phyloP scores from a whole-genome alignment of 192 early-diverging fungal genomes.

The Coemansia guatemalensis region DNA sequence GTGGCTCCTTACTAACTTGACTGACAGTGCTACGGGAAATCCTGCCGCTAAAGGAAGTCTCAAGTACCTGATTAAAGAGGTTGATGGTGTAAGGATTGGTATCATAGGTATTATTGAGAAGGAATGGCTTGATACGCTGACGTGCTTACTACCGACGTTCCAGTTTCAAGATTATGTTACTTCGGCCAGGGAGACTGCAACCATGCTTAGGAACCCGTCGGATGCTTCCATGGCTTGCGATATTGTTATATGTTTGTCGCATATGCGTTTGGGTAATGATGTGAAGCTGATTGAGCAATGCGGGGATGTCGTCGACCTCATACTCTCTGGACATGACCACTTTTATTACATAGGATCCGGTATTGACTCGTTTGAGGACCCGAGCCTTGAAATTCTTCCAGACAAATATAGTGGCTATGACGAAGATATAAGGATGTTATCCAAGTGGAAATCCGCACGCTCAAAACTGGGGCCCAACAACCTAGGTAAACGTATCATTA shows the following conservation, averaged over 20 bases:
- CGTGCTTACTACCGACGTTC: conserved; percentile 59
- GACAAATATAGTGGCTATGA: conserved; percentile 11
- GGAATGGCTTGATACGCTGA: conserved; percentile 70
- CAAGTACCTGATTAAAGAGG: conserved; percentile 54
- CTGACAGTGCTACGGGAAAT: conserved; percentile 37
- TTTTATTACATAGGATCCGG: conserved; percentile 64
- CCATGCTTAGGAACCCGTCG: conserved; percentile 21
- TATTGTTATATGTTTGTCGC: conserved; percentile 69
- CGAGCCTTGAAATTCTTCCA: conserved; percentile 8
- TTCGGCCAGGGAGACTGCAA: conserved; percentile 44
- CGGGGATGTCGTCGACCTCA: conserved; percentile 59
- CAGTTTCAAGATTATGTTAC: conserved; percentile 61
- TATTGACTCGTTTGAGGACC: conserved; percentile 29
- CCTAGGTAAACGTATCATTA: conserved; percentile 56
- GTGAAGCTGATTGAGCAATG: conserved; percentile 55
- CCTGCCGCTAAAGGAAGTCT: conserved; percentile 35
- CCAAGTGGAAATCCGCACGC: conserved; percentile 48
- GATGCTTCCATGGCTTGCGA: conserved; percentile 55
- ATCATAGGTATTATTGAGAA: conserved; percentile 70
- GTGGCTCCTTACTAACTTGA: conserved; percentile 70
- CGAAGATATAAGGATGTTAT: conserved; percentile 39
- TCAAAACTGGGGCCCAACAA: conserved; percentile 6
- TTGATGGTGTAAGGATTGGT: conserved; percentile 57
- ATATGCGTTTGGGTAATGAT: conserved; percentile 72
- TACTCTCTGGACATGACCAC: conserved; percentile 74